A percentile compares a stretch with the other conserved stretches of the same genome.
phyloP scores from a whole-genome alignment of 2,329 filamentous ascomycete genomes.

The Talaromyces sp. region DNA sequence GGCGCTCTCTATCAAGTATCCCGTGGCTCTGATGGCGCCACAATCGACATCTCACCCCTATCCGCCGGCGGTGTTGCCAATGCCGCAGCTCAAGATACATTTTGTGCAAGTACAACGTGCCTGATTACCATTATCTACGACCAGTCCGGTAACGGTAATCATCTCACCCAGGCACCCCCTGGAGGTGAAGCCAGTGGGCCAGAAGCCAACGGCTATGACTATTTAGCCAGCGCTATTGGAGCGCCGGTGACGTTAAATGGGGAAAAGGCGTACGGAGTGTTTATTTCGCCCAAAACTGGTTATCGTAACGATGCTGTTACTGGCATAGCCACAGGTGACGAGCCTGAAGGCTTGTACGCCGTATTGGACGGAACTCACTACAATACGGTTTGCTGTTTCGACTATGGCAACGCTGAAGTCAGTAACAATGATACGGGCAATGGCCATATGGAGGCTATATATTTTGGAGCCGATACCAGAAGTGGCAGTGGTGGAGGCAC shows the following conservation, averaged over 20 bases:
- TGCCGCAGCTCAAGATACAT: constrained; percentile 59
- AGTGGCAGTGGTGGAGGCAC: constrained; percentile 59
- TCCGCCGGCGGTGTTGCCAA: constrained; percentile 63
- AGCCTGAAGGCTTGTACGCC: constrained; percentile 42
- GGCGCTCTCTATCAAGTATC: constrained; percentile 61
- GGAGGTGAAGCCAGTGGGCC: constrained; percentile 57
- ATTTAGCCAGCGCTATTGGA: constrained; percentile 58
- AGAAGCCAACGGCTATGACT: constrained; percentile 58
- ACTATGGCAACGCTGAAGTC: constrained; percentile 59
- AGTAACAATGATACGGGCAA: constrained; percentile 56
- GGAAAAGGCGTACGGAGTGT: constrained; percentile 63
- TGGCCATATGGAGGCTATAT: constrained; percentile 69
- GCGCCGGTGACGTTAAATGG: constrained; percentile 63
- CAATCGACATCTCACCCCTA: constrained; percentile 51
- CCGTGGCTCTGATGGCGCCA: constrained; percentile 53
- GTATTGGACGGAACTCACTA: constrained; percentile 37
- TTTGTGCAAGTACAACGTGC: constrained; percentile 62
- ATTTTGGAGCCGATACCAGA: constrained; percentile 56
- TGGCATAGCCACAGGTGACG: constrained; percentile 57
- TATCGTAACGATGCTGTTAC: constrained; percentile 60
- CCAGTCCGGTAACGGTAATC: constrained; percentile 61
- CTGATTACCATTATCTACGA: constrained; percentile 65
- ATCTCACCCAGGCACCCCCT: constrained; percentile 62
- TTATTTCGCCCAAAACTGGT: constrained; percentile 60
- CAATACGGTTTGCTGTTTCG: constrained; percentile 46